Evolutionary conservation across 2,329 filamentous ascomycete genomes (phyloP).

Genomic region (Onygenales sp.): DNA sequence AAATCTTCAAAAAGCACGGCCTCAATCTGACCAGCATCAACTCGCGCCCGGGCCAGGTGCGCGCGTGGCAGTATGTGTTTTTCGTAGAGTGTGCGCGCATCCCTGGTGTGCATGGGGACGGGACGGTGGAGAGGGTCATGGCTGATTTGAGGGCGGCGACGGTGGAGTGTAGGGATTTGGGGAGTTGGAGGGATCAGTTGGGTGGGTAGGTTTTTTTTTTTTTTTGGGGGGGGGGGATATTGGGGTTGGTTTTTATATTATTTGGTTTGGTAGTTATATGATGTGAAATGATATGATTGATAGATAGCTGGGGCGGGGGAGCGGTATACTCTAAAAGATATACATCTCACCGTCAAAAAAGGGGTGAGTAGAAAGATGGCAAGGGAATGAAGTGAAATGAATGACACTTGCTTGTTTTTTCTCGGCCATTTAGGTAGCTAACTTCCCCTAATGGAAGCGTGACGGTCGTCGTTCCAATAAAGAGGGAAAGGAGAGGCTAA

Average conservation of each 20-base stretch:
- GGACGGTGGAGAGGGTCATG: conserved; percentile 21
- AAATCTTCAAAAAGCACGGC: conserved; percentile 62
- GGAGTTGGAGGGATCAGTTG: conserved; percentile 32
- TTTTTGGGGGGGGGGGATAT: neutral
- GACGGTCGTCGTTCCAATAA: too few species aligned
- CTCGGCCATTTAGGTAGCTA: too few species aligned
- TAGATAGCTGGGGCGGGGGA: too few species aligned
- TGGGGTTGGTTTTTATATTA: neutral
- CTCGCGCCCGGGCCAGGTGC: conserved; percentile 64
- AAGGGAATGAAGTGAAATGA: neutral
- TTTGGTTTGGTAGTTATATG: neutral
- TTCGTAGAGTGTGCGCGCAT: conserved; percentile 76
- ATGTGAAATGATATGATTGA: neutral
- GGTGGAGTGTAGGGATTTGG: conserved; percentile 29
- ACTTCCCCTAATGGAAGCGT: too few species aligned
- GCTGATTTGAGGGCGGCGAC: conserved; percentile 26
- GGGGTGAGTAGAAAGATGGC: neutral
- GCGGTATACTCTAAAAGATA: too few species aligned
- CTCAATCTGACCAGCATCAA: conserved; percentile 89
- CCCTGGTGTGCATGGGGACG: conserved; percentile 19
- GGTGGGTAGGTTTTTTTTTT: neutral
- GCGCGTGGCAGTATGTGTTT: conserved; percentile 86
- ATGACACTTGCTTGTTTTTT: neutral
- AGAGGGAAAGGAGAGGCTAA: neutral
- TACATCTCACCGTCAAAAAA: too few species aligned